These are phyloP conservation scores for Phoma sp. DNA, from an alignment of 2,329 filamentous ascomycete species.

Conservation along the genomic window DNA sequence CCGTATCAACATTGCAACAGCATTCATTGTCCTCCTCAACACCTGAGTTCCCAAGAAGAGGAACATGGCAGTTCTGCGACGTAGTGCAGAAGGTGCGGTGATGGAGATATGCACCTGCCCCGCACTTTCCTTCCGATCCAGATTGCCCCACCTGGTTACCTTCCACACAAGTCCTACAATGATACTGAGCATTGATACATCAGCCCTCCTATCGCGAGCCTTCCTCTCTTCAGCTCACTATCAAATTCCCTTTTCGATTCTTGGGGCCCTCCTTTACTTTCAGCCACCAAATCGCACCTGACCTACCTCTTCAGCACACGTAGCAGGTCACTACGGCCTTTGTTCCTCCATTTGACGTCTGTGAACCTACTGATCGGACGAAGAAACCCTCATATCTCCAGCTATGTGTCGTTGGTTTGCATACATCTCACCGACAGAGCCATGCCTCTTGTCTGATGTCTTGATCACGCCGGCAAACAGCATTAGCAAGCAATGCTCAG, in stretches of 20 bases:
- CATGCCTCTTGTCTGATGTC: slow-evolving; percentile 63
- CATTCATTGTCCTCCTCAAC: background rate
- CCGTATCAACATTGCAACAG: background rate
- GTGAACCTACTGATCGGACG: no score
- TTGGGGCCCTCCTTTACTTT: background rate
- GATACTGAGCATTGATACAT: background rate
- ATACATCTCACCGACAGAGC: slow-evolving; percentile 61
- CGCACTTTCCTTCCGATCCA: no score
- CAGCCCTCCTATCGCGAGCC: background rate
- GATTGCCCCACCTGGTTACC: background rate
- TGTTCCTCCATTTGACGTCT: no score
- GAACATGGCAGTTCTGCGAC: no score
- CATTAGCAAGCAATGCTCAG: slow-evolving; percentile 48
- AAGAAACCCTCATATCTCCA: background rate
- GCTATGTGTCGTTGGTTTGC: slow-evolving; percentile 63
- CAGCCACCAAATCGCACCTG: background rate
- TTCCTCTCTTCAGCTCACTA: background rate
- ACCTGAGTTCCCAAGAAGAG: no score
- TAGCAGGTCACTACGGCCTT: slow-evolving; percentile 2
- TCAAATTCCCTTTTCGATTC: background rate
- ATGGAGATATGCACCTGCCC: background rate
- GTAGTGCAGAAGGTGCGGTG: background rate
- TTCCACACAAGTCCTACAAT: background rate
- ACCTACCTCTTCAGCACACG: background rate
- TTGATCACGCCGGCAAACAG: slow-evolving; percentile 55